A percentile compares a stretch with the other conserved stretches of the same genome.
Evolutionary conservation across 2,329 filamentous ascomycete genomes (phyloP).

Genomic region (Penicillium concentricum): DNA sequence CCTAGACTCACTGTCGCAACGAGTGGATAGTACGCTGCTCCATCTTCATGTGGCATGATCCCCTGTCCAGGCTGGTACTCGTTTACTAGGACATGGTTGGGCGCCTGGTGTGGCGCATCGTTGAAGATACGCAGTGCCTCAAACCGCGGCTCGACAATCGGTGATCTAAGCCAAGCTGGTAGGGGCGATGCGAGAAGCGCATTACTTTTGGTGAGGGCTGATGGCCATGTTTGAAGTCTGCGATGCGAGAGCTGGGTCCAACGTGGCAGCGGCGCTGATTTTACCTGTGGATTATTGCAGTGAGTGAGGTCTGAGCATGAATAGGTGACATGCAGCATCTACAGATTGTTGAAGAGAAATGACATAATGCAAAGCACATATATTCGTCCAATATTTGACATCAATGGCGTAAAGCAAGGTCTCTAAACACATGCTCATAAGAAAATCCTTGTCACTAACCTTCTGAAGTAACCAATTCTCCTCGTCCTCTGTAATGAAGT

Average conservation of each 20-base stretch:
- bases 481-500: constrained; percentile 77
- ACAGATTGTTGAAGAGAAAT: neutral
- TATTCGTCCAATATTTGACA: neutral
- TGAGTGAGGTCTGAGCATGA: neutral
- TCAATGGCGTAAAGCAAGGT: neutral
- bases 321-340: neutral
- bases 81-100: constrained; percentile 93
- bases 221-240: constrained; percentile 87
- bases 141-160: constrained; percentile 61
- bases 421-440: neutral
- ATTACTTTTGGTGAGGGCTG: constrained; percentile 71
- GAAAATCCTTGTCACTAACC: constrained; percentile 44
- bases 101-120: constrained; percentile 68
- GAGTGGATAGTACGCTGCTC: constrained; percentile 78
- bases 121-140: constrained; percentile 52
- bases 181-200: constrained; percentile 70
- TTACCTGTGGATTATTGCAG: constrained; percentile 31
- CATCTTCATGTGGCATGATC: constrained; percentile 98
- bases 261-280: constrained; percentile 66
- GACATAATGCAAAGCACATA: neutral
- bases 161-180: constrained; percentile 70
- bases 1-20: constrained; percentile 91
- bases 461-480: constrained; percentile 70
- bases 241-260: constrained; percentile 90
- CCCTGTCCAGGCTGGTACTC: constrained; percentile 85